phyloP scores from a whole-genome alignment of 805 yeast genomes.

The Metschnikowia arizonensis region DNA sequence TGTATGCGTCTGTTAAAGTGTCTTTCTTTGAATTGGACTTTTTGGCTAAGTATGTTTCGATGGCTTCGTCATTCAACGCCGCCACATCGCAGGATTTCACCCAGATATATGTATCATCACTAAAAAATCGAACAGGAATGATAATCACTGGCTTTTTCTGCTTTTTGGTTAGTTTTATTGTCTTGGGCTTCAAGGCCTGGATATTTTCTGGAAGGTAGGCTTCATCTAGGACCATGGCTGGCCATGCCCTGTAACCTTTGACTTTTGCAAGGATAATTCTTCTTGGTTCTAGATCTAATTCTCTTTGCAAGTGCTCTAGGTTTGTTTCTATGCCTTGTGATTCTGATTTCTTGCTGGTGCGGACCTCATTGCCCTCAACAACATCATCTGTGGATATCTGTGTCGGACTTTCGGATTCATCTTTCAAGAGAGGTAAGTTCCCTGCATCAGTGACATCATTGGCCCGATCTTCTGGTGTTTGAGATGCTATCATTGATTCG shows the following conservation, averaged over 20 bases:
- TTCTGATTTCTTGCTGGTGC: not conserved
- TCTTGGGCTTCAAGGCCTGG: constrained; percentile 46
- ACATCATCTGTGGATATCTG: not conserved
- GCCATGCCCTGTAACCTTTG: constrained; percentile 90
- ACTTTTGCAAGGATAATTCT: constrained; percentile 62
- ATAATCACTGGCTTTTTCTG: constrained; percentile 14
- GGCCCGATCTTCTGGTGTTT: not conserved
- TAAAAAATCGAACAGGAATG: constrained; percentile 61
- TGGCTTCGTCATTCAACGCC: constrained; percentile 38
- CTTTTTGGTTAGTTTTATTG: constrained; percentile 24
- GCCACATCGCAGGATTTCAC: constrained; percentile 50
- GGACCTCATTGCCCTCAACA: not conserved
- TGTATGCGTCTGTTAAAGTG: constrained; percentile 47
- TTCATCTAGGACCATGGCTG: constrained; percentile 71
- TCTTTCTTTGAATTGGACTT: constrained; percentile 36
- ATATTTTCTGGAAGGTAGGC: constrained; percentile 58
- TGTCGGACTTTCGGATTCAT: not conserved
- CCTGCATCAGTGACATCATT: not conserved
- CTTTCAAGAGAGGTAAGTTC: too few species aligned
- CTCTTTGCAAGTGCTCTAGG: constrained; percentile 11
- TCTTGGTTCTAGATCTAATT: constrained; percentile 15
- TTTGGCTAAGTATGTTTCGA: constrained; percentile 34
- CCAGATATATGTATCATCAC: constrained; percentile 74
- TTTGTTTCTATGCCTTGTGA: not conserved
- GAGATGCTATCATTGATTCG: not conserved